Conservation (phyloP, 768 basidiomycete genomes). For the Lactarius deliciosus region DNA sequence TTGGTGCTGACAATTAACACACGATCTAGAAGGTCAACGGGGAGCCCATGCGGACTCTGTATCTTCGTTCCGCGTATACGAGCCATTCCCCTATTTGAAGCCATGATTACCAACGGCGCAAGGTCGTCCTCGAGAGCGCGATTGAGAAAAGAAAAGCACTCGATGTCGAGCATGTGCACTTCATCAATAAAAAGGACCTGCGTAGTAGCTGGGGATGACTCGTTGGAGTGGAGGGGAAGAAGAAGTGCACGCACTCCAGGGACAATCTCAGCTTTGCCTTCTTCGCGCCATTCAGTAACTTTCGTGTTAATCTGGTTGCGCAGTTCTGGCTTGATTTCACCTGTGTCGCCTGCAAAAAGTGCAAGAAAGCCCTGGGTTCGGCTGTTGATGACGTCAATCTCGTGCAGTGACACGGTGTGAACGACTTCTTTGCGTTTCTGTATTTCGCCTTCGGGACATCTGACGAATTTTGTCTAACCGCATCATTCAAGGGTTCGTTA, state of each 20-base stretch:
- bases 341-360: slow-evolving; percentile 92
- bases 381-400: slow-evolving; percentile 99
- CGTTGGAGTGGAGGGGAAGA: not conserved
- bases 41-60: slow-evolving; percentile 91
- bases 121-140: slow-evolving; percentile 92
- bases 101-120: slow-evolving; percentile 97
- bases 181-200: slow-evolving; percentile 99
- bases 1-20: slow-evolving; percentile 95
- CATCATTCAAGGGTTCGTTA: slow-evolving; percentile 7
- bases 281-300: slow-evolving; percentile 96
- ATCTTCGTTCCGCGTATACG: slow-evolving; percentile 95
- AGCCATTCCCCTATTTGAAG: slow-evolving; percentile 93
- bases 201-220: slow-evolving; percentile 6
- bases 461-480: slow-evolving; percentile 92
- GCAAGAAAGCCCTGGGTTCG: slow-evolving; percentile 98
- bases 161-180: slow-evolving; percentile 99
- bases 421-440: slow-evolving; percentile 97
- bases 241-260: slow-evolving; percentile 69
- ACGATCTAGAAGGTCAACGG: slow-evolving; percentile 91
- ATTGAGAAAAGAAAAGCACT: slow-evolving; percentile 98
- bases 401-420: slow-evolving; percentile 96
- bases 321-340: slow-evolving; percentile 97
- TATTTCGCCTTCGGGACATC: slow-evolving; percentile 96
- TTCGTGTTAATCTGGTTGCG: slow-evolving; percentile 96
- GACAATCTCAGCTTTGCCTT: slow-evolving; percentile 97